Evolutionary conservation across 2,329 filamentous ascomycete species (phyloP).

Genomic region (Stachybotrys chartarum): DNA sequence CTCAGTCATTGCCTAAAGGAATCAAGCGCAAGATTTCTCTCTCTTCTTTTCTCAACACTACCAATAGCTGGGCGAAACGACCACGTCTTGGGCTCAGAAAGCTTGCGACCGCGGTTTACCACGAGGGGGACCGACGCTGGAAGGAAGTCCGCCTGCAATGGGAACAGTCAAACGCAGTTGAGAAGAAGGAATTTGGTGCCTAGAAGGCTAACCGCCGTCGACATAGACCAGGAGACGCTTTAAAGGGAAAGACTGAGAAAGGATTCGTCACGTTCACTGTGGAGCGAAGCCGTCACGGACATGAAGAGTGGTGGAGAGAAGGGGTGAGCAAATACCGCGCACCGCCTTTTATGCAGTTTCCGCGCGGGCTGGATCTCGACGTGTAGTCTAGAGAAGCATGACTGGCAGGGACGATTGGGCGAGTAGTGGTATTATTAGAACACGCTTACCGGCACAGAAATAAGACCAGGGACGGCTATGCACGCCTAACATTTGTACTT

Average conservation of each 20-base stretch:
- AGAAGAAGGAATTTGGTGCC: slow-evolving; percentile 17
- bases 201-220: slow-evolving; percentile 20
- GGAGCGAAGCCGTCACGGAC: slow-evolving; percentile 12
- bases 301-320: slow-evolving; percentile 27
- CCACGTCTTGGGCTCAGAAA: slow-evolving; percentile 19
- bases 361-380: background rate
- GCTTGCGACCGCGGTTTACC: slow-evolving; percentile 19
- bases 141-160: slow-evolving; percentile 16
- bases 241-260: slow-evolving; percentile 15
- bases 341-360: slow-evolving; percentile 24
- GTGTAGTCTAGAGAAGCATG: background rate
- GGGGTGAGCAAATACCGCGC: slow-evolving; percentile 23
- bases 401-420: background rate
- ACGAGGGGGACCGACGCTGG: slow-evolving; percentile 15
- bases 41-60: slow-evolving; percentile 20
- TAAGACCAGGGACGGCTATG: background rate
- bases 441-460: background rate
- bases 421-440: background rate
- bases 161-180: slow-evolving; percentile 15
- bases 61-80: slow-evolving; percentile 16
- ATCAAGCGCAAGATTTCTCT: slow-evolving; percentile 23
- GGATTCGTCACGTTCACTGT: slow-evolving; percentile 15
- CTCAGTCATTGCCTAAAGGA: slow-evolving; percentile 4
- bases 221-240: slow-evolving; percentile 12
- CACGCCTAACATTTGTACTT: background rate